Percentiles rank a stretch among this genome's conserved stretches.
These are phyloP conservation scores for Schizophyllum commune DNA, from an alignment of 1,284 basidiomycete species.

Conservation along the genomic window DNA sequence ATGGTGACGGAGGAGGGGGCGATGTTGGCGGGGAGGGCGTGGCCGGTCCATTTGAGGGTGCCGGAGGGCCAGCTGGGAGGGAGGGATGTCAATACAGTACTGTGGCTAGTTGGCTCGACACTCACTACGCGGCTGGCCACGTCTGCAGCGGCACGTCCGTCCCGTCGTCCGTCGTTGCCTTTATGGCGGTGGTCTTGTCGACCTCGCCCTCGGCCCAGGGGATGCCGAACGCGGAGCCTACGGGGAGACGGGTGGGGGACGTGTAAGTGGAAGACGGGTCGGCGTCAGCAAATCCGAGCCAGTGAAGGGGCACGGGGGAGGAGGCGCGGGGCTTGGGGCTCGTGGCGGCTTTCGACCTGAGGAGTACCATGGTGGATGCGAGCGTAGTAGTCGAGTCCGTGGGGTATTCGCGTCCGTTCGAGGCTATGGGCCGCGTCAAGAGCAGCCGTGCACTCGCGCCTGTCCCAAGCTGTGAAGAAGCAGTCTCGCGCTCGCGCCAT, in stretches of 20 bases:
- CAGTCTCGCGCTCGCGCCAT: background rate
- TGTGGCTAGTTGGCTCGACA: too few relatives aligned
- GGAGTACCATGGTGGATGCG: too few relatives aligned
- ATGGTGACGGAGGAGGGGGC: conserved; percentile 22
- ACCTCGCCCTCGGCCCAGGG: conserved; percentile 33
- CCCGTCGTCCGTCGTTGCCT: conserved; percentile 16
- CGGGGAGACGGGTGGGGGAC: conserved; percentile 22
- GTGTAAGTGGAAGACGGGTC: background rate
- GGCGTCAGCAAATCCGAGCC: background rate
- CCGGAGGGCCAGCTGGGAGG: conserved; percentile 33
- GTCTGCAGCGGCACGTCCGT: conserved; percentile 28
- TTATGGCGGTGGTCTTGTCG: conserved; percentile 30
- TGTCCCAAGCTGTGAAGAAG: background rate
- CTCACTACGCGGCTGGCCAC: conserved; percentile 33
- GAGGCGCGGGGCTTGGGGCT: background rate
- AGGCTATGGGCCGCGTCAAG: background rate
- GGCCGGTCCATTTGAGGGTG: conserved; percentile 35
- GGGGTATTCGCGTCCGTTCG: background rate
- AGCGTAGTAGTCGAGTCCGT: too few relatives aligned
- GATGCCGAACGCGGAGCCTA: conserved; percentile 30
- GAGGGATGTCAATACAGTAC: too few relatives aligned
- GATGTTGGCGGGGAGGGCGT: conserved; percentile 25
- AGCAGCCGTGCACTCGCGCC: too few relatives aligned
- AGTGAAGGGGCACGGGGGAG: background rate
- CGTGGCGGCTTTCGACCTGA: background rate